These are phyloP conservation scores for Fusarium ramigenum DNA, from an alignment of 2,329 filamentous ascomycete genomes.

Conservation along the genomic window DNA sequence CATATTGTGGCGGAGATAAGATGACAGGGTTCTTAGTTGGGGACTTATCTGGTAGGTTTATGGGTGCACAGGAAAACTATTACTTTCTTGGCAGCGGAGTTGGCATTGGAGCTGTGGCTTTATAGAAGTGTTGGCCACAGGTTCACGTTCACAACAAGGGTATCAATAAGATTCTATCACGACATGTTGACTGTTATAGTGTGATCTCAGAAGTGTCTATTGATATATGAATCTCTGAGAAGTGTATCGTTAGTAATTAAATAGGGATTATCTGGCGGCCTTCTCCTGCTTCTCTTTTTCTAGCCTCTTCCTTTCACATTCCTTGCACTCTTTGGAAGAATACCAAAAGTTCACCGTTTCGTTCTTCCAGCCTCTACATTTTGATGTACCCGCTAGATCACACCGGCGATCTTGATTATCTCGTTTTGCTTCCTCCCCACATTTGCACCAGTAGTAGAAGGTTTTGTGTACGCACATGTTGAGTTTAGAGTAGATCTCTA, in stretches of 20 bases:
- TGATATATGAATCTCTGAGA: accelerated
- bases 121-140: not conserved
- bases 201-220: too few relatives aligned
- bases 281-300: not conserved
- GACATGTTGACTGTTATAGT: accelerated
- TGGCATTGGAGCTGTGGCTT: not conserved
- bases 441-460: not conserved
- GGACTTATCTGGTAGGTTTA: accelerated
- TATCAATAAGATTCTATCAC: not conserved
- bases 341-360: not conserved
- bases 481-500: accelerated
- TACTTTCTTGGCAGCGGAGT: not conserved
- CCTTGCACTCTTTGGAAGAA: not conserved
- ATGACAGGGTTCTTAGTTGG: too few relatives aligned
- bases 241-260: not conserved
- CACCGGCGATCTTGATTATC: not conserved
- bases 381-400: not conserved
- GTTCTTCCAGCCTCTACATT: not conserved
- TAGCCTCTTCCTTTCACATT: not conserved
- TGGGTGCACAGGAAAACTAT: not conserved
- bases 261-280: too few relatives aligned
- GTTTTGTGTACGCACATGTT: not conserved
- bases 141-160: not conserved
- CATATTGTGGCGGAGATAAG: not conserved
- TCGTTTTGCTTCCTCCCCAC: not conserved